Evolutionary conservation across 129 eudicot genomes (phyloP).

Genomic region (Chrysanthemum lavandulifolium): DNA sequence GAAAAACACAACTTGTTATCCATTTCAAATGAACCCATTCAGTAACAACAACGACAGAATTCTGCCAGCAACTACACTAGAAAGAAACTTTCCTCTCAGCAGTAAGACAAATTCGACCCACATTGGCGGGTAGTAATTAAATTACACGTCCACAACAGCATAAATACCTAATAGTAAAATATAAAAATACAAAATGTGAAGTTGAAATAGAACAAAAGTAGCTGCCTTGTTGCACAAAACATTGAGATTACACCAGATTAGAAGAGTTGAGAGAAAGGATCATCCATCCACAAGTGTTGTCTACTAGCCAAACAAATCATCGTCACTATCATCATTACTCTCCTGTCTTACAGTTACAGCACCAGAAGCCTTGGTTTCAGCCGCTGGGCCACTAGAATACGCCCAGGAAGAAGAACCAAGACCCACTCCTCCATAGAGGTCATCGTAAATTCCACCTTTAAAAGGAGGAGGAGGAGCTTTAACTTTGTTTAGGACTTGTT

Average conservation of each 20-base stretch:
- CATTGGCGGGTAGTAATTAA: slow-evolving; percentile 3
- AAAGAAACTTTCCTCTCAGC: too few relatives aligned
- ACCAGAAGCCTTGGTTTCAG: neutral
- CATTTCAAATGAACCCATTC: too few relatives aligned
- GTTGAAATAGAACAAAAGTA: neutral
- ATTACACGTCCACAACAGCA: neutral
- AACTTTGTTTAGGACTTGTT: slow-evolving; percentile 80
- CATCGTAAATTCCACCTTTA: slow-evolving; percentile 86
- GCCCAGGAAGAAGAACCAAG: slow-evolving; percentile 71
- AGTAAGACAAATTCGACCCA: too few relatives aligned
- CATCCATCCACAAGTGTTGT: slow-evolving; percentile 10
- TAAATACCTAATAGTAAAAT: neutral
- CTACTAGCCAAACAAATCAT: slow-evolving; percentile 83
- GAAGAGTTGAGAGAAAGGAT: slow-evolving; percentile 22
- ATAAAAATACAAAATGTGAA: slow-evolving; percentile 5
- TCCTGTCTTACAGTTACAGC: slow-evolving; percentile 26
- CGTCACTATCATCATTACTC: slow-evolving; percentile 62
- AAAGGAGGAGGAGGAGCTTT: slow-evolving; percentile 44
- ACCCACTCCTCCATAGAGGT: slow-evolving; percentile 91
- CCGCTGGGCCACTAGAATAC: slow-evolving; percentile 26
- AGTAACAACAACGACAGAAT: too few relatives aligned
- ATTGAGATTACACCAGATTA: slow-evolving; percentile 7
- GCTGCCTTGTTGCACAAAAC: slow-evolving; percentile 19
- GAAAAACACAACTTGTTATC: too few relatives aligned
- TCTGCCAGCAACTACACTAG: too few relatives aligned